Percentiles rank a stretch among this genome's conserved stretches.
phyloP scores from a whole-genome alignment of 768 basidiomycete species.

The Termitomyces sp. region DNA sequence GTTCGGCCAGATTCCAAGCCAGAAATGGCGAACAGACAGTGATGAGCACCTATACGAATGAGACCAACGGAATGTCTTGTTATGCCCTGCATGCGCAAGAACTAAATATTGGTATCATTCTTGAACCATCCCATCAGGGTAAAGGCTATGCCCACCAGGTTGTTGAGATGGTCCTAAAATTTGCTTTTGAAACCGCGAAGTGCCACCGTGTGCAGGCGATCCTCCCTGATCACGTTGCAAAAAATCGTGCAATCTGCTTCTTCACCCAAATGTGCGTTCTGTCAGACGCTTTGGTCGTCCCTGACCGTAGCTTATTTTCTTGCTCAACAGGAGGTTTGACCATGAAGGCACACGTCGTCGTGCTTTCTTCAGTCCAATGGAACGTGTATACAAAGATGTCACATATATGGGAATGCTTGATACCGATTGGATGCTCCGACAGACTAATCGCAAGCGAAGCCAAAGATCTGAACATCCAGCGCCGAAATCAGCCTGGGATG shows the following conservation, averaged over 20 bases:
- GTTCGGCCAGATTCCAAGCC: background rate
- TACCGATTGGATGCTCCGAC: conserved; percentile 48
- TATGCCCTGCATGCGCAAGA: conserved; percentile 33
- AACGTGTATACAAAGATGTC: conserved; percentile 49
- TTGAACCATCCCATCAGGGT: conserved; percentile 29
- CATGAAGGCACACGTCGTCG: conserved; percentile 61
- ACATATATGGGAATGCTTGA: conserved; percentile 56
- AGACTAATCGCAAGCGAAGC: background rate
- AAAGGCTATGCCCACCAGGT: conserved; percentile 43
- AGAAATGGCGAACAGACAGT: too few species aligned
- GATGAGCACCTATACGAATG: too few species aligned
- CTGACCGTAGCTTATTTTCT: conserved; percentile 1
- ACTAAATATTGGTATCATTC: conserved; percentile 50
- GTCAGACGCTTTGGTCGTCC: background rate
- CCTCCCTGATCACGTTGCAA: conserved; percentile 37
- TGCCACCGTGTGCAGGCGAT: conserved; percentile 52
- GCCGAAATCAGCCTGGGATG: conserved; percentile 52
- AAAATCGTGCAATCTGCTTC: conserved; percentile 37
- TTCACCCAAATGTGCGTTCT: conserved; percentile 37
- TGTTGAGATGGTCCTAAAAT: conserved; percentile 35
- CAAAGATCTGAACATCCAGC: conserved; percentile 20
- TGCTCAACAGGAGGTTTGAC: conserved; percentile 40
- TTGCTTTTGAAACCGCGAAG: conserved; percentile 38
- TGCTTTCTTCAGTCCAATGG: conserved; percentile 40
- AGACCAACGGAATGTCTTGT: too few species aligned